Evolutionary conservation across 176 grass and related monocot species (phyloP).

Genomic region (Oryza meyeriana): DNA sequence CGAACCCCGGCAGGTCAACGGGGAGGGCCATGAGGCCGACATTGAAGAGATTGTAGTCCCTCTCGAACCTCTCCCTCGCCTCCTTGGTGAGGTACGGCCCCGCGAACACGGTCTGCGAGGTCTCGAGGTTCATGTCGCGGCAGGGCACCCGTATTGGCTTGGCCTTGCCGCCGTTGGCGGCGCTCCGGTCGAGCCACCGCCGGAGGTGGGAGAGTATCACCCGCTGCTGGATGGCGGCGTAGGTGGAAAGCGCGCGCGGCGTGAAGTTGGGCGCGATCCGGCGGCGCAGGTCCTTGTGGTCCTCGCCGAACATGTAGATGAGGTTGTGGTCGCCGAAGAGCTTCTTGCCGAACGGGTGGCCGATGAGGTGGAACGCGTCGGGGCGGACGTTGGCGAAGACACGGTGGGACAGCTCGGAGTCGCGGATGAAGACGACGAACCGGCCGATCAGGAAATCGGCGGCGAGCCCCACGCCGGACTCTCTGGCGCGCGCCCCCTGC

Average conservation of each 20-base stretch:
- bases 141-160: constrained; percentile 59
- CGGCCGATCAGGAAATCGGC: constrained; percentile 63
- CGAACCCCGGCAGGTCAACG: constrained; percentile 77
- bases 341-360: constrained; percentile 76
- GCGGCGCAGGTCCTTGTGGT: constrained; percentile 70
- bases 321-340: constrained; percentile 81
- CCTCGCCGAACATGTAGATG: constrained; percentile 79
- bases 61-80: constrained; percentile 56
- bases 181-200: constrained; percentile 41
- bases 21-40: constrained; percentile 78
- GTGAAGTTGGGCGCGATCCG: constrained; percentile 71
- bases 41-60: constrained; percentile 85
- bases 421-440: constrained; percentile 68
- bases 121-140: constrained; percentile 96
- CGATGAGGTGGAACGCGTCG: constrained; percentile 75
- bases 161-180: background rate
- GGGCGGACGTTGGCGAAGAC: constrained; percentile 77
- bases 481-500: constrained; percentile 41
- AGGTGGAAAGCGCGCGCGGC: constrained; percentile 56
- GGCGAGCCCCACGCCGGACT: constrained; percentile 50
- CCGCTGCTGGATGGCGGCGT: constrained; percentile 58
- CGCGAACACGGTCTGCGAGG: constrained; percentile 84
- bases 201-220: constrained; percentile 54
- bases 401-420: constrained; percentile 65
- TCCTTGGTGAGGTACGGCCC: constrained; percentile 60